phyloP scores from a whole-genome alignment of 2,329 filamentous ascomycete species.

The Dothideomycetes sp. region DNA sequence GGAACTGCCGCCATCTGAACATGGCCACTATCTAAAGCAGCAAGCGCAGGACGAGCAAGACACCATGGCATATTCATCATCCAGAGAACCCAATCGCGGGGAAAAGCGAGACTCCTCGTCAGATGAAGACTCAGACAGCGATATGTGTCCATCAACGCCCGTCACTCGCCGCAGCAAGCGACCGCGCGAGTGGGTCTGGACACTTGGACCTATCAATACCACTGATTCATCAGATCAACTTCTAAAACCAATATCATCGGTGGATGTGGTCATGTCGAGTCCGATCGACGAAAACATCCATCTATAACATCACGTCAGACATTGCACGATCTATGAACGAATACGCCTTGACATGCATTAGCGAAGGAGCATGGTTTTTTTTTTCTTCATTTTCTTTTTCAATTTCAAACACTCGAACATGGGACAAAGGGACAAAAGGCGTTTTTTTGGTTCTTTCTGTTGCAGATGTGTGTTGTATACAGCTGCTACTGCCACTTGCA shows the following conservation, averaged over 20 bases:
- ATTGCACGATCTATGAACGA: conserved; percentile 4
- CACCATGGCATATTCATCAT: conserved; percentile 7
- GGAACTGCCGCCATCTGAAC: conserved; percentile 17
- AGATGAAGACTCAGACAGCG: conserved; percentile 35
- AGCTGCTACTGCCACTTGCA: neutral
- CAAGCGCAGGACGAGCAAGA: conserved; percentile 9
- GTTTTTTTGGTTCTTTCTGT: neutral
- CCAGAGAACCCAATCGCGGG: conserved; percentile 22
- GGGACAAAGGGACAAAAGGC: no score
- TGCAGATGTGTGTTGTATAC: neutral
- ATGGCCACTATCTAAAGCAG: conserved; percentile 1
- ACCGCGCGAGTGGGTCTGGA: conserved; percentile 50
- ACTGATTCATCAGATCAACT: neutral
- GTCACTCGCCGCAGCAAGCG: conserved; percentile 45
- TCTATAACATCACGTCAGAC: neutral
- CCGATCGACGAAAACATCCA: conserved; percentile 1
- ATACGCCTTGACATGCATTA: conserved; percentile 3
- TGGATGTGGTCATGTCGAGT: conserved; percentile 2
- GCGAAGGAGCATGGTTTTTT: conserved; percentile 5
- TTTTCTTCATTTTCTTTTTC: no score
- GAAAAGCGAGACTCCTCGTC: conserved; percentile 41
- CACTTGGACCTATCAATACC: conserved; percentile 35
- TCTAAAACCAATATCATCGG: no score
- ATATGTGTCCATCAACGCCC: conserved; percentile 43
- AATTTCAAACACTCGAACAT: no score